Percentiles rank a stretch among this genome's conserved stretches.
Conservation (phyloP, 805 yeast genomes). For the Saccharomycopsis microspora region DNA sequence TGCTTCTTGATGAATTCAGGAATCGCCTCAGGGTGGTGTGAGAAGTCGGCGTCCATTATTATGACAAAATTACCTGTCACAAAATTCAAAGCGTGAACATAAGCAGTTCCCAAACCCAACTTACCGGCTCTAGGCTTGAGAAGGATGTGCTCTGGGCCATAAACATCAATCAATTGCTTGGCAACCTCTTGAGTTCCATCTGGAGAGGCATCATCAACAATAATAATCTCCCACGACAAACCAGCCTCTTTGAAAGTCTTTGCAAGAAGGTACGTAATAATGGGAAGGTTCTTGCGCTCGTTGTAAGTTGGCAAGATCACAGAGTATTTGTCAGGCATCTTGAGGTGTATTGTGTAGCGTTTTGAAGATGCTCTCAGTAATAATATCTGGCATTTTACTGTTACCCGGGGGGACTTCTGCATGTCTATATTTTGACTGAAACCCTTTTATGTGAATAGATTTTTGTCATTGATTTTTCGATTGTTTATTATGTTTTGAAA, state of each 20-base stretch:
- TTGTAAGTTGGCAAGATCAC: constrained; percentile 72
- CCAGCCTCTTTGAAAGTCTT: constrained; percentile 48
- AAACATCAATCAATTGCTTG: constrained; percentile 41
- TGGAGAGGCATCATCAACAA: constrained; percentile 73
- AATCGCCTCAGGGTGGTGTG: constrained; percentile 73
- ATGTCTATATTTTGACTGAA: too few species aligned
- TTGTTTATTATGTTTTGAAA: too few species aligned
- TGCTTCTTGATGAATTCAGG: constrained; percentile 65
- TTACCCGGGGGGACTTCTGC: too few species aligned
- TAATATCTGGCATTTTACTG: too few species aligned
- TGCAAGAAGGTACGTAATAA: constrained; percentile 56
- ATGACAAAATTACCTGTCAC: constrained; percentile 67
- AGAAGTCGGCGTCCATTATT: constrained; percentile 79
- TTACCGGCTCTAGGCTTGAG: constrained; percentile 67
- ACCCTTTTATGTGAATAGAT: too few species aligned
- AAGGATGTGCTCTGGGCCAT: constrained; percentile 49
- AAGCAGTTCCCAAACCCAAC: constrained; percentile 72
- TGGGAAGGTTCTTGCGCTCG: constrained; percentile 59
- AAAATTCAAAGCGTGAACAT: constrained; percentile 62
- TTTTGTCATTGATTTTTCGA: too few species aligned
- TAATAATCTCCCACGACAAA: constrained; percentile 64
- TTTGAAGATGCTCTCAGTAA: too few species aligned
- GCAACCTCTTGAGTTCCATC: constrained; percentile 76
- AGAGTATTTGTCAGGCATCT: constrained; percentile 41
- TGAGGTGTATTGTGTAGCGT: background rate